phyloP scores from a whole-genome alignment of 176 grass and related monocot genomes.

The Elymus sibiricus region DNA sequence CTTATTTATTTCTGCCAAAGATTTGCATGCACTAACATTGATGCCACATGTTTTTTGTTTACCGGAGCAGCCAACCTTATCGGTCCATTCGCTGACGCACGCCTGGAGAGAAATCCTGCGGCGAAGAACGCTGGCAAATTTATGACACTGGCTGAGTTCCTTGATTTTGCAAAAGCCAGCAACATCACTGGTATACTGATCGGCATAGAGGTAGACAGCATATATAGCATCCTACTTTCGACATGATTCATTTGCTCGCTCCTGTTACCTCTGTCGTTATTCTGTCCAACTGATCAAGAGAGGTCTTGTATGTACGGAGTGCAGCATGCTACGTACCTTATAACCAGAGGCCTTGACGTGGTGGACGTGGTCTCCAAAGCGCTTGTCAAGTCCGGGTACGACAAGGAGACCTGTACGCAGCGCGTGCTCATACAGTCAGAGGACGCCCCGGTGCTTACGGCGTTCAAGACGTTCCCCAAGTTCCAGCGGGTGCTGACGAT shows the following conservation, averaged over 20 bases:
- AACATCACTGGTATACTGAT: slow-evolving; percentile 64
- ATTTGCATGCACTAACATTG: slow-evolving; percentile 1
- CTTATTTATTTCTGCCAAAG: background rate
- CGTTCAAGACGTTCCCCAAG: slow-evolving; percentile 51
- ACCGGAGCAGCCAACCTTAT: slow-evolving; percentile 42
- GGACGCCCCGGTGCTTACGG: slow-evolving; percentile 50
- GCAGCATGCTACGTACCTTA: slow-evolving; percentile 63
- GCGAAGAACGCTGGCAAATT: slow-evolving; percentile 75
- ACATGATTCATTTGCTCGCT: background rate
- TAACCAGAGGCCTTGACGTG: slow-evolving; percentile 52
- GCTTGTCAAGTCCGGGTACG: slow-evolving; percentile 58
- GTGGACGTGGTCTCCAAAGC: slow-evolving; percentile 53
- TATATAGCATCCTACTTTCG: background rate
- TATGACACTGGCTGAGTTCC: slow-evolving; percentile 56
- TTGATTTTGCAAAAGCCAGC: slow-evolving; percentile 62
- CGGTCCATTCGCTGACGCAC: slow-evolving; percentile 42
- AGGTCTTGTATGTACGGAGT: slow-evolving; percentile 24
- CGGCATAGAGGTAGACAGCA: slow-evolving; percentile 59
- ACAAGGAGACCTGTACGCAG: slow-evolving; percentile 48
- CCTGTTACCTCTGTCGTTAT: background rate
- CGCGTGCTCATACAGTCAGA: slow-evolving; percentile 68
- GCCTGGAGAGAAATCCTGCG: slow-evolving; percentile 63
- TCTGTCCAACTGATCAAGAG: background rate
- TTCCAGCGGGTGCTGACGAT: slow-evolving; percentile 54
- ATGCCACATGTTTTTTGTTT: background rate